phyloP scores from a whole-genome alignment of 306 rosid genomes.

The Crotalaria pallida region DNA sequence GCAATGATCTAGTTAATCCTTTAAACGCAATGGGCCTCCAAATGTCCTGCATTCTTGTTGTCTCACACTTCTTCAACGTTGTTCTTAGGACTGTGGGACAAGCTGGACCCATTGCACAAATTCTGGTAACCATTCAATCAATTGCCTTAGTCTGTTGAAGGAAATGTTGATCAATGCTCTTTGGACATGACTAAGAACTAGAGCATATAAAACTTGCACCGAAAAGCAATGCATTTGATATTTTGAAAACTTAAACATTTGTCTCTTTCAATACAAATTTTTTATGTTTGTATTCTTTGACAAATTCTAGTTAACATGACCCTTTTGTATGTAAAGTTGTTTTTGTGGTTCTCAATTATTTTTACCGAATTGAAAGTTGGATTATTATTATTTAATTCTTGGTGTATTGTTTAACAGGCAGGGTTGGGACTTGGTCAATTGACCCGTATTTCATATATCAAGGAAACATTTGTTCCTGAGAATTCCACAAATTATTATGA shows the following conservation, averaged over 20 bases:
- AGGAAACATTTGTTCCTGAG: conserved; percentile 42
- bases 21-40: conserved; percentile 83
- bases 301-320: no score
- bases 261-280: no score
- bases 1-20: conserved; percentile 65
- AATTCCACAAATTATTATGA: conserved; percentile 74
- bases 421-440: conserved; percentile 78
- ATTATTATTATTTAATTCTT: not conserved
- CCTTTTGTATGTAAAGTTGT: no score
- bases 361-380: not conserved
- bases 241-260: no score
- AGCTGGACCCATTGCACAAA: conserved; percentile 87
- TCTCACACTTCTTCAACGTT: conserved; percentile 79
- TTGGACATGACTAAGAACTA: no score
- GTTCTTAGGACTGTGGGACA: conserved; percentile 74
- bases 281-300: no score
- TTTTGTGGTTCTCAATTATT: no score
- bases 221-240: no score
- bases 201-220: no score
- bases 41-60: conserved; percentile 78
- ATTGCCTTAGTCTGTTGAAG: not conserved
- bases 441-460: conserved; percentile 45
- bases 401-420: conserved; percentile 51
- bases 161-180: no score
- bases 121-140: conserved; percentile 59